These are phyloP conservation scores for Bisporella sp. DNA, from an alignment of 2,329 filamentous ascomycete species.

Conservation along the genomic window DNA sequence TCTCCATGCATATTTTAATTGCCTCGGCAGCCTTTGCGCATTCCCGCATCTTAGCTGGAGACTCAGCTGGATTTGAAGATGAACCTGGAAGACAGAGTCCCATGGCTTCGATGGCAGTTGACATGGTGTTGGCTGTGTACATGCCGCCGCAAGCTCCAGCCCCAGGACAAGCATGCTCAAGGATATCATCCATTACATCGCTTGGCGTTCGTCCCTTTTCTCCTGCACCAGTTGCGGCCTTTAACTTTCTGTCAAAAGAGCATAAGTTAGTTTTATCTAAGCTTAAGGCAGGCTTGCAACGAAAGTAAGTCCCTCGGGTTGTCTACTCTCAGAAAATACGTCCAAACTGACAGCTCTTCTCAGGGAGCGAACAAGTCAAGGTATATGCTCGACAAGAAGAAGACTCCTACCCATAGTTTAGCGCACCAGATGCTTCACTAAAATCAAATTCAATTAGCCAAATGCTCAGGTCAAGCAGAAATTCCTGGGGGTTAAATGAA, in stretches of 20 bases:
- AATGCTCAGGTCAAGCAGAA: too few species aligned
- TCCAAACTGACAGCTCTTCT: too few species aligned
- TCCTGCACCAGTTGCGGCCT: slow-evolving; percentile 57
- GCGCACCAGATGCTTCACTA: slow-evolving; percentile 72
- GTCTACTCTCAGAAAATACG: too few species aligned
- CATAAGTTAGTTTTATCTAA: too few species aligned
- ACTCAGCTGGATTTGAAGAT: slow-evolving; percentile 60
- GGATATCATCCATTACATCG: slow-evolving; percentile 76
- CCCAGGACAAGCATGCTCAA: slow-evolving; percentile 61
- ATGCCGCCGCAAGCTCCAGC: slow-evolving; percentile 67
- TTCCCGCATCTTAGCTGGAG: slow-evolving; percentile 65
- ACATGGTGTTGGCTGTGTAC: slow-evolving; percentile 76
- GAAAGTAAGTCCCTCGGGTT: too few species aligned
- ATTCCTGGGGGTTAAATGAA: too few species aligned
- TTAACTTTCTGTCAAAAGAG: slow-evolving; percentile 41
- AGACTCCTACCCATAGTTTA: slow-evolving; percentile 52
- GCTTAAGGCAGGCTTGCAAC: too few species aligned
- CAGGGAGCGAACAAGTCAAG: too few species aligned
- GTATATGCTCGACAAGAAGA: too few species aligned
- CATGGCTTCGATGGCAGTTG: slow-evolving; percentile 66
- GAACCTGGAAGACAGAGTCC: slow-evolving; percentile 62
- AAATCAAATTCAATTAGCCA: too few species aligned
- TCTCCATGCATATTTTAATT: slow-evolving; percentile 62
- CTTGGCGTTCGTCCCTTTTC: slow-evolving; percentile 60
- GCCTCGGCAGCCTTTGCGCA: slow-evolving; percentile 61